Base-by-base conservation (phyloP, 192 early-diverging fungal genomes). In the Rhizoclosmatium sp. region DNA sequence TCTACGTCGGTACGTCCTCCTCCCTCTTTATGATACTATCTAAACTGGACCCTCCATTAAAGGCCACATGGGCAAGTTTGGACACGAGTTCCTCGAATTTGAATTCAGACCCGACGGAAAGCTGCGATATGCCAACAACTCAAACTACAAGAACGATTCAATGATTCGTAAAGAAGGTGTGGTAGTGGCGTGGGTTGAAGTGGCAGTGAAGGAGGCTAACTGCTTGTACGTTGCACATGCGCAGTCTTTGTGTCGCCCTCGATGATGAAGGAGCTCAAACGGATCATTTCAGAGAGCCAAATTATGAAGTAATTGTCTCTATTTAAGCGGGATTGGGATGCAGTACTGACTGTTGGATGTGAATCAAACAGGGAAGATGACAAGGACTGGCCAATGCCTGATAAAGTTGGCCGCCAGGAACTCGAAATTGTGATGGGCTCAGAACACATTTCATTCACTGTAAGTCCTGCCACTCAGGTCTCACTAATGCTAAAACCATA, bases 1-100 rank as follows among this genome's bases (percentile, higher is more conserved):
- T 89, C 76, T 90, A 90, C 47, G 78, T 71, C 14, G 70, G 31
- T 0, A 31, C 0, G 31, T 31, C 31, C 31, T 31, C 31, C 31
- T 31, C 31, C 31, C 31, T 47, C 16, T 64, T 79, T 51, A 45
- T 4, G 23, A 16, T 3, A 44, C 9, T 31, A 21, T 14, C 54
- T 94, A 93, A 76, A 91, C 94, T 19, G 97, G 31, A 31, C 31
- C 31, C 31, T 31, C 31, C 31, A 31, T 31, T 31, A 31, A 31
- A 31, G 31, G 98, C 4, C 96, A 98, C 81, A 91, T 90, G 73
- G 98, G 98, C 46, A 90, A 95, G 75, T 98, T 95, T 86, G 98
- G 98, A 44, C 97, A 99, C 87, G 98, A 99, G 91, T 99, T 98
- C 84, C 90, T 99, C 47, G 95, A 98, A 82, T 99, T 98, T 81